A percentile compares a stretch with the other conserved stretches of the same genome.
These are phyloP conservation scores for Teunomyces aglyptinius DNA, from an alignment of 805 yeast species.

Conservation along the genomic window DNA sequence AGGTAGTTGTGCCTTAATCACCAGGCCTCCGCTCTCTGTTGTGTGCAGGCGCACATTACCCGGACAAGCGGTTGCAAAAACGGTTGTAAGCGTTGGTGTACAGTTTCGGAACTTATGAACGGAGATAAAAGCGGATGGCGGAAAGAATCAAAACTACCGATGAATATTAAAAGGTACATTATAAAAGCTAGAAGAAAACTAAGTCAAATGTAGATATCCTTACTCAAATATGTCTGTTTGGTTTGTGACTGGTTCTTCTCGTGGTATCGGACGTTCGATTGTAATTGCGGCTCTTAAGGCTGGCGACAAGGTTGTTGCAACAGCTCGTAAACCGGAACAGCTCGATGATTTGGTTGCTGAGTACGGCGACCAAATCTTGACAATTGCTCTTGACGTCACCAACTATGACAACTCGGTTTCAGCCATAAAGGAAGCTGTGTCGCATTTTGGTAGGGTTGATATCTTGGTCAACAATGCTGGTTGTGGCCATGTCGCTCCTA, in stretches of 20 bases:
- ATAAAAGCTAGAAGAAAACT: too few relatives aligned
- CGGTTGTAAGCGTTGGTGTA: too few relatives aligned
- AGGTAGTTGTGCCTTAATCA: too few relatives aligned
- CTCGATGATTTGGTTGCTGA: neutral
- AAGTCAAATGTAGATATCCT: too few relatives aligned
- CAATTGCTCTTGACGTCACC: neutral
- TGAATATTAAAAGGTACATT: too few relatives aligned
- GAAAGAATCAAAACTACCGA: too few relatives aligned
- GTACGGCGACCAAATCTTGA: neutral
- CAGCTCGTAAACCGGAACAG: neutral
- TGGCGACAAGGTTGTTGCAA: neutral
- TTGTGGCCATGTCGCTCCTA: neutral
- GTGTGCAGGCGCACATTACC: too few relatives aligned
- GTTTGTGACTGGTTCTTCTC: conserved; percentile 1
- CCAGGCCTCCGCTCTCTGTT: too few relatives aligned
- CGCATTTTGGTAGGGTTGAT: neutral
- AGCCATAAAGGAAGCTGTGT: neutral
- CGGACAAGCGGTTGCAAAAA: too few relatives aligned
- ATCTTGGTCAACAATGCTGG: neutral
- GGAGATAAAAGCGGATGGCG: too few relatives aligned
- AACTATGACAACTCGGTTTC: neutral
- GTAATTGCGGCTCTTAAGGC: neutral
- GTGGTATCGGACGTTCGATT: neutral
- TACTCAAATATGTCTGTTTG: neutral
- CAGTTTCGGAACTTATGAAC: too few relatives aligned